Conservation (phyloP, 73 alveolate species). For the Tetrahymena thermophila region DNA sequence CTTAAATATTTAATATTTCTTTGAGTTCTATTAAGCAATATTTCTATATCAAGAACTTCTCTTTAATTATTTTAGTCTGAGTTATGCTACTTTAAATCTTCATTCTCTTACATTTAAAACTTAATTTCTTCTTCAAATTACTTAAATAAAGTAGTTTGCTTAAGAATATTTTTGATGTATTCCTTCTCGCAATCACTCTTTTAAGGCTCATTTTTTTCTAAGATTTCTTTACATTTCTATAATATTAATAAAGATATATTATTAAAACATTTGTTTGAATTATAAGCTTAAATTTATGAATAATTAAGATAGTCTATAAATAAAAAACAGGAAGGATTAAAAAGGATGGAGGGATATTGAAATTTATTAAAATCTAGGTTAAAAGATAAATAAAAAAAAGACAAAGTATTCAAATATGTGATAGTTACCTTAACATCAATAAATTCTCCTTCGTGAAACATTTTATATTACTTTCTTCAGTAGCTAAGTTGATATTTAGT, state of each 20-base stretch:
- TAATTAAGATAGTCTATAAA: too few relatives aligned
- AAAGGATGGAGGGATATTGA: too few relatives aligned
- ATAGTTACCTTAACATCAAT: neutral
- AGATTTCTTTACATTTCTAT: neutral
- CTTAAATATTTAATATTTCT: neutral
- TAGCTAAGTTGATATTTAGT: neutral
- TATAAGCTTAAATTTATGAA: neutral
- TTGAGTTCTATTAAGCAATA: neutral
- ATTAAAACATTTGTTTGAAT: neutral
- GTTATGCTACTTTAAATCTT: neutral
- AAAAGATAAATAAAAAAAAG: neutral
- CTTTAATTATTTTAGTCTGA: neutral
- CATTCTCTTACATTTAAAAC: neutral
- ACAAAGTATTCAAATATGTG: neutral
- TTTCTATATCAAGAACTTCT: neutral
- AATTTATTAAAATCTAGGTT: neutral
- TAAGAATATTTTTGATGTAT: neutral
- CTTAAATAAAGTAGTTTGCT: neutral
- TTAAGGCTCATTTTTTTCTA: neutral
- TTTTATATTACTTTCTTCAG: neutral
- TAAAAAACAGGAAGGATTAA: too few relatives aligned
- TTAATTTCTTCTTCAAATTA: neutral
- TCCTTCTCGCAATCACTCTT: neutral
- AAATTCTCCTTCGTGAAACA: neutral
- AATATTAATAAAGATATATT: neutral